Conservation (phyloP, 2,329 filamentous ascomycete genomes). For the Microsporum canis region DNA sequence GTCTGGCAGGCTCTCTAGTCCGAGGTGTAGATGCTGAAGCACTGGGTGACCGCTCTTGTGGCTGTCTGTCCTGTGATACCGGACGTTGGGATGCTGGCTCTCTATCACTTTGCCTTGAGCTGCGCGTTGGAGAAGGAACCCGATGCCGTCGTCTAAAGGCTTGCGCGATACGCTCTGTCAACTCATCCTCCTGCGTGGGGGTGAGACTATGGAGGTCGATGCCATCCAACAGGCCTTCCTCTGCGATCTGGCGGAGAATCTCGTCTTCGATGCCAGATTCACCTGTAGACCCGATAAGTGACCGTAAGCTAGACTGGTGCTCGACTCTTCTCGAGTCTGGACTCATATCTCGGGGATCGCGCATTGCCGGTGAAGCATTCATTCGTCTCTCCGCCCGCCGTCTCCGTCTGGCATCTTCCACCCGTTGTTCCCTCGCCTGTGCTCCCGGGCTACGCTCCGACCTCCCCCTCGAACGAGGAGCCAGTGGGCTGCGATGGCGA, state of each 20-base stretch:
- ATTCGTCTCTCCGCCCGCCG: slow-evolving; percentile 21
- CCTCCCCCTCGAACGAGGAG: slow-evolving; percentile 20
- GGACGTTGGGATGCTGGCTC: neutral
- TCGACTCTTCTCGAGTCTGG: slow-evolving; percentile 53
- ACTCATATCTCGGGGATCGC: slow-evolving; percentile 17
- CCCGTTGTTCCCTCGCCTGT: slow-evolving; percentile 28
- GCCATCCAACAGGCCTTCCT: slow-evolving; percentile 76
- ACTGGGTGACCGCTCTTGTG: neutral
- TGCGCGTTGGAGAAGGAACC: slow-evolving; percentile 8
- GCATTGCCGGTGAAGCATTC: slow-evolving; percentile 13
- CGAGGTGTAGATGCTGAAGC: neutral
- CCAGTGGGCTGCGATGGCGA: slow-evolving; percentile 15
- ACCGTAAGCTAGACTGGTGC: slow-evolving; percentile 80
- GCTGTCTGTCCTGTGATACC: neutral
- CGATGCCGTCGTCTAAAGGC: slow-evolving; percentile 66
- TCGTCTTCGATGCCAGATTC: slow-evolving; percentile 72
- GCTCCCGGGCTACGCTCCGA: slow-evolving; percentile 30
- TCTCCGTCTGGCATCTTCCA: slow-evolving; percentile 24
- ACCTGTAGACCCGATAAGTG: slow-evolving; percentile 69
- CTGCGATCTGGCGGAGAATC: slow-evolving; percentile 77
- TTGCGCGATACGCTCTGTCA: slow-evolving; percentile 82
- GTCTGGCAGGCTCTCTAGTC: neutral
- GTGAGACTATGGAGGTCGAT: slow-evolving; percentile 83
- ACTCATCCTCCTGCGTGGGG: slow-evolving; percentile 70
- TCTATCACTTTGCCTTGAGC: neutral